phyloP scores from a whole-genome alignment of 2,329 filamentous ascomycete genomes.

The Decorospora gaudefroyi region DNA sequence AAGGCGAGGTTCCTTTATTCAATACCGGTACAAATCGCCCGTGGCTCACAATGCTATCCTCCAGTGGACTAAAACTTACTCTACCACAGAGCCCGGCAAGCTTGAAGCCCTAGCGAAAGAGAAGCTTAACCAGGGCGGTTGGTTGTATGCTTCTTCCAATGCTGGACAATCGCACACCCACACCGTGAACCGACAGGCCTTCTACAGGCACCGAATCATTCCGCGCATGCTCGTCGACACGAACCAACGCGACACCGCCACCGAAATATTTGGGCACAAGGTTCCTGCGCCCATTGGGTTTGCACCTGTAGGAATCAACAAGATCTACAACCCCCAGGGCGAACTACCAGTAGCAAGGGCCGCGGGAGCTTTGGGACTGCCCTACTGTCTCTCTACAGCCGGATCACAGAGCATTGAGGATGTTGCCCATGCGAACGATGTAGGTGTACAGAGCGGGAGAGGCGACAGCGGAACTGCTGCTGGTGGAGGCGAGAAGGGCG shows the following conservation, averaged over 20 bases:
- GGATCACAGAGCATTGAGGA: constrained; percentile 62
- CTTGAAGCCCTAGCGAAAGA: constrained; percentile 63
- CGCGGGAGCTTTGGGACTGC: constrained; percentile 62
- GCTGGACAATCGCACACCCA: constrained; percentile 60
- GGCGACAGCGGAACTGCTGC: constrained; percentile 7
- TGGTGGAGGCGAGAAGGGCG: constrained; percentile 18
- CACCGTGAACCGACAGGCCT: constrained; percentile 64
- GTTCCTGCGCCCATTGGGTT: constrained; percentile 66
- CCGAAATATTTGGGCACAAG: constrained; percentile 63
- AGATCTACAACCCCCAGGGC: constrained; percentile 64
- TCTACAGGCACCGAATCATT: constrained; percentile 66
- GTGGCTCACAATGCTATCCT: background rate
- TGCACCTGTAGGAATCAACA: constrained; percentile 67
- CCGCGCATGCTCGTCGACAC: constrained; percentile 65
- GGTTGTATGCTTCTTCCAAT: constrained; percentile 63
- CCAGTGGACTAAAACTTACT: background rate
- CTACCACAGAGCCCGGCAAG: constrained; percentile 56
- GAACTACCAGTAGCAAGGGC: constrained; percentile 65
- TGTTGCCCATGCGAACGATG: constrained; percentile 61
- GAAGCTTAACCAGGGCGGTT: constrained; percentile 62
- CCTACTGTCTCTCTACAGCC: constrained; percentile 64
- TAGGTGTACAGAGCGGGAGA: constrained; percentile 19
- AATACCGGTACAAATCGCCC: constrained; percentile 52
- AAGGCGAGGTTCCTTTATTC: constrained; percentile 56
- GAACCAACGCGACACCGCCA: constrained; percentile 61